Base-by-base conservation (phyloP, 495 filamentous ascomycete species). In the Penicillium canariense region DNA sequence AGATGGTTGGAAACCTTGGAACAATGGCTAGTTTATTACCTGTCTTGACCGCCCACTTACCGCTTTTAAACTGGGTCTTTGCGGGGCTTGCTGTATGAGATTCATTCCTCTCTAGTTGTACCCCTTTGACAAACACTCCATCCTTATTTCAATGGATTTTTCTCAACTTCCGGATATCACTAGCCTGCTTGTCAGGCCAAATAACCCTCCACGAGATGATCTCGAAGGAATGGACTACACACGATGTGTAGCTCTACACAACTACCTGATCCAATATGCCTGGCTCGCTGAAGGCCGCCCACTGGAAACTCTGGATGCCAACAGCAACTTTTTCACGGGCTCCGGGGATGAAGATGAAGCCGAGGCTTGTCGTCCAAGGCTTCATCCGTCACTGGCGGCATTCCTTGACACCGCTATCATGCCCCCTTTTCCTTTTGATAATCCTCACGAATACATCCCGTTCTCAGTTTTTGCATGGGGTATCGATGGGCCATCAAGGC, bases 161-260 rank as follows among this genome's bases (percentile, higher is more conserved):
- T 56, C 54, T 31, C 31, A 56, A 56, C 54, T 56, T 56, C 54
- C 48, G 48, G 54, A 57, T 14, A 57, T 57, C 26, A 52, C 32
- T 23, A 25, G 40, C 25, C 6, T 57, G 31, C 54, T 57, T 47
- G 54, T 57, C 48, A 52, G 40, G 54, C 54, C 54, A 57, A 23
- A 57, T 57, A 57, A 57, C 54, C 54, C 48, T 52, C 54, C 54
- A 57, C 54, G 54, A 34, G 48, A 57, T 52, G 48, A 57, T 52
- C 11, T 57, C n/a, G 54, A 57, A 52, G 48, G 40, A 10, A 57
- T 57, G 42, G 54, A 57, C 14, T 57, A 57, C 42, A 4, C 32
- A 52, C 54, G 54, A 57, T 57, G 54, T 57, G 54, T 39, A 52
- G 48, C 48, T 57, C 48, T 57, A 51, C 30, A 57, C 26, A 57